A percentile compares a stretch with the other conserved stretches of the same genome.
phyloP scores from a whole-genome alignment of 208 protist genomes.

The Leishmania major region DNA sequence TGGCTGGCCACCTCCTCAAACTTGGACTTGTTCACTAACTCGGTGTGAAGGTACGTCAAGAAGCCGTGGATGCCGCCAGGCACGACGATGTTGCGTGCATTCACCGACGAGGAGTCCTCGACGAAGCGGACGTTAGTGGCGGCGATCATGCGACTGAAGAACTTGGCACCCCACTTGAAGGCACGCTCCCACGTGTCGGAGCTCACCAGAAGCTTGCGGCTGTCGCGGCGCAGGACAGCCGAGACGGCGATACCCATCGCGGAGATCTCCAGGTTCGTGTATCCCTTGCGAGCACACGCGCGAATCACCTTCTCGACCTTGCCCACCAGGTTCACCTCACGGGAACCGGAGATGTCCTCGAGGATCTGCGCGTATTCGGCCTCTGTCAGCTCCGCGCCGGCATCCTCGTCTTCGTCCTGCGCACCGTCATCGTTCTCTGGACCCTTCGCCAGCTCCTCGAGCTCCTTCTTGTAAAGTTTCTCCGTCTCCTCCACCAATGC shows the following conservation, averaged over 20 bases:
- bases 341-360: slow-evolving; percentile 22
- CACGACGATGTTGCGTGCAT: slow-evolving; percentile 42
- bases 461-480: slow-evolving; percentile 30
- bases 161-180: slow-evolving; percentile 36
- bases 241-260: slow-evolving; percentile 53
- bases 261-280: slow-evolving; percentile 49
- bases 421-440: slow-evolving; percentile 41
- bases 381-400: slow-evolving; percentile 28
- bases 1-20: slow-evolving; percentile 39
- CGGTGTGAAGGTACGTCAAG: slow-evolving; percentile 48
- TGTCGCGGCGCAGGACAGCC: slow-evolving; percentile 53
- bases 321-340: slow-evolving; percentile 46
- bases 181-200: slow-evolving; percentile 57
- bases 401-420: slow-evolving; percentile 35
- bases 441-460: slow-evolving; percentile 42
- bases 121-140: slow-evolving; percentile 47
- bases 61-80: slow-evolving; percentile 52
- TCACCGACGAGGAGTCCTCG: slow-evolving; percentile 37
- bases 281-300: slow-evolving; percentile 49
- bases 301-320: slow-evolving; percentile 45
- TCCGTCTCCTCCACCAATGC: slow-evolving; percentile 35
- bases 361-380: slow-evolving; percentile 33
- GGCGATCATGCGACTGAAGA: slow-evolving; percentile 41
- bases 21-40: slow-evolving; percentile 63
- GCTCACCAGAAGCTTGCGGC: slow-evolving; percentile 46